These are phyloP conservation scores for Trichosporon sp. DNA, from an alignment of 1,284 basidiomycete genomes.

Conservation along the genomic window DNA sequence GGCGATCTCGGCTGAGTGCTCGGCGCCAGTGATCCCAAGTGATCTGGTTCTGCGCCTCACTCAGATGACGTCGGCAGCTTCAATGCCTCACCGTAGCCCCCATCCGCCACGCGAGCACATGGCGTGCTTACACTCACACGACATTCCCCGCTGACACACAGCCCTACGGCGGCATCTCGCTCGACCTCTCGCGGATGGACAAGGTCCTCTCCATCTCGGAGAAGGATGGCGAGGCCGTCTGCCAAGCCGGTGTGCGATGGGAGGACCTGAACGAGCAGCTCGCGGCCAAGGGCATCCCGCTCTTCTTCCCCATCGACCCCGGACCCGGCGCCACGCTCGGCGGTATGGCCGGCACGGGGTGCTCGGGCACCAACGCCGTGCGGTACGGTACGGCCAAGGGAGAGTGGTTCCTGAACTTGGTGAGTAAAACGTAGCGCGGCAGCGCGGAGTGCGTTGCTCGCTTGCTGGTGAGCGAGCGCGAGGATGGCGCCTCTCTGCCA, in stretches of 20 bases:
- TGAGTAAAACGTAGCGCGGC: slow-evolving; percentile 44
- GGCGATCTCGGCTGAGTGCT: too few relatives aligned
- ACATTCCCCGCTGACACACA: slow-evolving; percentile 9
- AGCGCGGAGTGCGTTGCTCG: too few relatives aligned
- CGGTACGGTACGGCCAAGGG: slow-evolving; percentile 78
- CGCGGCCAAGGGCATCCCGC: slow-evolving; percentile 62
- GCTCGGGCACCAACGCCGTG: slow-evolving; percentile 69
- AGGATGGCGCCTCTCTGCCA: not conserved
- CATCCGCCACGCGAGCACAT: too few relatives aligned
- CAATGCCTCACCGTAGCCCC: too few relatives aligned
- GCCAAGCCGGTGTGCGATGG: slow-evolving; percentile 79
- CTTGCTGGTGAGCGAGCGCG: not conserved
- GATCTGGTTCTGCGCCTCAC: too few relatives aligned
- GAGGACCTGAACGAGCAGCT: slow-evolving; percentile 76
- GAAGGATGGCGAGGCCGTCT: slow-evolving; percentile 71
- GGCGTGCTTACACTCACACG: too few relatives aligned
- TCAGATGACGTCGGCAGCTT: too few relatives aligned
- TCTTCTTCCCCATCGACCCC: slow-evolving; percentile 89
- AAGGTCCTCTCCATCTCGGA: slow-evolving; percentile 60
- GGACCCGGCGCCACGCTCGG: slow-evolving; percentile 69
- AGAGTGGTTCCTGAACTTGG: slow-evolving; percentile 77
- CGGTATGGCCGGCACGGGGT: slow-evolving; percentile 81
- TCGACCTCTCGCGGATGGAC: slow-evolving; percentile 82
- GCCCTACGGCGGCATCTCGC: slow-evolving; percentile 66
- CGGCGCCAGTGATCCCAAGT: too few relatives aligned